Evolutionary conservation across 2,329 filamentous ascomycete genomes (phyloP), one percentile per base, ranked within the genome.

Genomic region (Neocatenulostroma microsporum): DNA sequence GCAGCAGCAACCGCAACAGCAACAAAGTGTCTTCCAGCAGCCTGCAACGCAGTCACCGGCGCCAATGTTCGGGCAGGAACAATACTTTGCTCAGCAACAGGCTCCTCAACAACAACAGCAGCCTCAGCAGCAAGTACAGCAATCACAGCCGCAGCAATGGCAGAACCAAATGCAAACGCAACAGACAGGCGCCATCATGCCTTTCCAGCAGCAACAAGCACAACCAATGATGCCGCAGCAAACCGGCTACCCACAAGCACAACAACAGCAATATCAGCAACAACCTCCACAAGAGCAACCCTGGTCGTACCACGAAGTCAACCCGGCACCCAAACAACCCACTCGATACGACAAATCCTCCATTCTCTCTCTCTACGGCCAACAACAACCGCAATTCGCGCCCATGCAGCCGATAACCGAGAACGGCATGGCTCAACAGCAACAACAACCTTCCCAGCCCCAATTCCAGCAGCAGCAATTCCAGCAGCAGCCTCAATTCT

Each of bases 351-450:
- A 86, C 51, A 88, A 83, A 45, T 76, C 74, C 3, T 80, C 80
- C 4, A 89, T 91, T 41, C 68, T 89, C 58, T 80, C 84, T 5
- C 62, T 91, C 9, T 89, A 84, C 60, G 78, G 75, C 54, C 73
- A 25, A 27, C 28, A 78, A 26, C 69, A 74, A 6, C 70, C 76
- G 26, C 37, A 79, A 25, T 69, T 62, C 19, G 46, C 62, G 13
- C 41, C n/a, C n/a, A n/a, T 58, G 12, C 55, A 57, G 30, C 51
- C 62, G 20, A 46, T 60, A 14, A 46, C 56, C 6, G 60, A 64
- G 44, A 50, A 56, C 54, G 31, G 54, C 49, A 30, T 43, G 48
- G 5, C 45, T 50, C 21, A 40, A 47, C 31, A 46, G 38, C 55
- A 43, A 32, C 52, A 35, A 30, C 55, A 49, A n/a, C n/a, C n/a